Base-by-base conservation (phyloP, 768 basidiomycete species). In the Kwoniella mangroviensis region DNA sequence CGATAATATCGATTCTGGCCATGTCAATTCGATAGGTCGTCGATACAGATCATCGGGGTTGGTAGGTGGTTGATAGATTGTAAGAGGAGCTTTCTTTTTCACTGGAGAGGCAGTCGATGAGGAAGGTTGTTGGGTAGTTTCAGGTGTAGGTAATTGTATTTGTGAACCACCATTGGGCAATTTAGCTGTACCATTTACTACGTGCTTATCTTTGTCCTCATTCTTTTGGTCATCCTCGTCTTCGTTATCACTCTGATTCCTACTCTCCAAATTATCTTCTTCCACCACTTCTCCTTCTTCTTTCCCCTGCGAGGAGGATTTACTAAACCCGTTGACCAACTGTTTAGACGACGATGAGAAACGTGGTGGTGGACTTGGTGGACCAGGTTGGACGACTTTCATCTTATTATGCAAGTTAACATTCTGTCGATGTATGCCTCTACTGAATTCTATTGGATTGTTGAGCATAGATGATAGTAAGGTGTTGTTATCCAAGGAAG, bases 311-410 rank as follows among this genome's bases (percentile, higher is more conserved):
- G 49, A 22, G 45, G 3, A 2, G 0, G 7, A 21, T 40, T 58
- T 49, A 21, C 52, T 22, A 21, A 49, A 34, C 51, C 65, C 51
- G 7, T 53, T 45, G 15, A 12, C 15, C 15, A 26, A 21, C 49
- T 34, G 40, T 54, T 43, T 57, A 10, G 34, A 49, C 34, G 6
- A 34, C 34, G 34, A 34, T 7, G 34, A 34, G 34, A 34, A 34
- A 17, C n/a, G 40, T 13, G 60, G 52, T 19, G 73, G 68, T 22
- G 76, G 76, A 65, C 67, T 68, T 15, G 52, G 63, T 17, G 77
- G 74, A 42, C 72, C 74, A 45, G 61, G 64, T 9, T 66, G 19
- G 13, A 78, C 74, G 52, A 72, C 71, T 15, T 51, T 67, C 21
- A 68, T 55, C 4, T 70, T 69, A 13, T 41, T 40, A 4, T 56